Evolutionary conservation across 2,329 filamentous ascomycete species (phyloP), one percentile per base, ranked within the genome.

Genomic region (Chrysosporium queenslandicum): DNA sequence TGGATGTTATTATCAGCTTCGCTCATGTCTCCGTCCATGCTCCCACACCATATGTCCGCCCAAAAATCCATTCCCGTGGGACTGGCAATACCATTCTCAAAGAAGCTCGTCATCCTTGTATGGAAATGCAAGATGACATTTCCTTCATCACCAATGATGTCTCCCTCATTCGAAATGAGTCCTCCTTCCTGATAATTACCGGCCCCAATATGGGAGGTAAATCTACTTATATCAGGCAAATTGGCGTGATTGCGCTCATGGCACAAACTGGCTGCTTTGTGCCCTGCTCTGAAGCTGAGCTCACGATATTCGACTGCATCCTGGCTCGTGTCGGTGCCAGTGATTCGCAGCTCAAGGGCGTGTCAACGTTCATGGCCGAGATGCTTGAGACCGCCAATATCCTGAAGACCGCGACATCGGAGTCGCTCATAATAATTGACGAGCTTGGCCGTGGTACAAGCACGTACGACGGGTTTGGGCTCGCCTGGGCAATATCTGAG

Each of bases 381-480:
- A 98, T 98, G 92, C 79, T 98, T 20, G 92, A 98, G 68, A 98
- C 92, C 1, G 89, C 92, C 59, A 97, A 97, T 66, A 98, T 98
- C 58, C 82, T 98, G 64, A 97, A 97, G 72, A 94, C 88, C 0
- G 92, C 92, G 1, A 98, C 92, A 0, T 82, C 85, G 29, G 92
- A 98, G 66, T 95, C 88, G 3, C 79, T 98, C 50, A 97, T 98
- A 71, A 97, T 98, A 68, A 96, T 98, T 60, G 94, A 98, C 68
- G 92, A 98, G 68, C 81, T 98, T 1, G 92, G 92, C 46, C 87
- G 92, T 55, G 92, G 92, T 53, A 98, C 92, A 0, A 96, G 89
- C 56, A 98, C 94, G 0, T 98, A 98, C 67, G 94, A 98, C 66
- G 92, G 92, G 7, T 98, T 98, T 62, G 92, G 94, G 34, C 80